A percentile compares a stretch with the other conserved stretches of the same genome.
These are phyloP conservation scores for Pichia manshurica DNA, from an alignment of 805 yeast genomes.

Conservation along the genomic window DNA sequence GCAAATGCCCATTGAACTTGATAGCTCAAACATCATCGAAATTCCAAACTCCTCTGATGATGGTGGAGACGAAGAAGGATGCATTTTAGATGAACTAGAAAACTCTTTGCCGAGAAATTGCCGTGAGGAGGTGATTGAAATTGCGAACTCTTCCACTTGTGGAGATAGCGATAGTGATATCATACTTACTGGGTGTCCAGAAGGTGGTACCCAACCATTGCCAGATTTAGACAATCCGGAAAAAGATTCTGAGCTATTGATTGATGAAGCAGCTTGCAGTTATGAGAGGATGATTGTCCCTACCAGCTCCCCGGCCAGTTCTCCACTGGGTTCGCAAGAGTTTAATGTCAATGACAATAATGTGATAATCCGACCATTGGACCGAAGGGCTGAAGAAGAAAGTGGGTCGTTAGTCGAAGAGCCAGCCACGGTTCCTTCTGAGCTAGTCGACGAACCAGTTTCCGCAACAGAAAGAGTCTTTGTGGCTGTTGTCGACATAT, in stretches of 20 bases:
- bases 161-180: slow-evolving; percentile 1
- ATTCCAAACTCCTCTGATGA: slow-evolving; percentile 11
- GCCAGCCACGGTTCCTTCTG: not conserved
- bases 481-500: not conserved
- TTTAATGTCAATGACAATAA: not conserved
- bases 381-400: not conserved
- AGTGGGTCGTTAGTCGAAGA: not conserved
- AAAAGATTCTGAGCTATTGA: not conserved
- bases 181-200: not conserved
- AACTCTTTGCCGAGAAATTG: not conserved
- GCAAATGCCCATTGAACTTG: slow-evolving; percentile 9
- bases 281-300: slow-evolving; percentile 3
- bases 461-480: not conserved
- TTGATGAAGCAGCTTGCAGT: not conserved
- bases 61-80: not conserved
- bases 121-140: slow-evolving; percentile 5
- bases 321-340: slow-evolving; percentile 10
- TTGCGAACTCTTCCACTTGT: slow-evolving; percentile 3
- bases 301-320: slow-evolving; percentile 12
- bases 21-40: slow-evolving; percentile 4
- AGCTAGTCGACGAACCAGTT: not conserved
- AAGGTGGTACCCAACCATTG: not conserved
- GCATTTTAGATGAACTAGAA: not conserved
- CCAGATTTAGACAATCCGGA: not conserved
- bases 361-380: not conserved